A percentile compares a stretch with the other conserved stretches of the same genome.
phyloP scores from a whole-genome alignment of 768 basidiomycete species.

The Trametes gibbosa region DNA sequence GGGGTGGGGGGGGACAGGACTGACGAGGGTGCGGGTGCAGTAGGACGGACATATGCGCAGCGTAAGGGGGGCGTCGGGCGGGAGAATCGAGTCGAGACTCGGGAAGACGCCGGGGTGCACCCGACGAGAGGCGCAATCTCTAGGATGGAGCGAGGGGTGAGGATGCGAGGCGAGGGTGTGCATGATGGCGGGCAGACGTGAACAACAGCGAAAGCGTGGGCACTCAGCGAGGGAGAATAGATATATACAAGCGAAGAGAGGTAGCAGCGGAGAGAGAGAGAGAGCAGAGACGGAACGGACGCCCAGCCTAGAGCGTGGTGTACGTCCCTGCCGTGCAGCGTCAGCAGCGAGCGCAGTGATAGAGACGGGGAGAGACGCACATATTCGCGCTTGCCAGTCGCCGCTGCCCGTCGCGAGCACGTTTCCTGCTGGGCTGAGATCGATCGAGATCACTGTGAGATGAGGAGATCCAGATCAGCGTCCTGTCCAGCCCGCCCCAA shows the following conservation, averaged over 20 bases:
- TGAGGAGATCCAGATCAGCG: background rate
- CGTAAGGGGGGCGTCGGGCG: background rate
- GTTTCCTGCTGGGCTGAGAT: slow-evolving; percentile 59
- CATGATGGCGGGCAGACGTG: background rate
- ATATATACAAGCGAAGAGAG: background rate
- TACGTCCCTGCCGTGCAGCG: slow-evolving; percentile 5
- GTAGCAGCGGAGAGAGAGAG: background rate
- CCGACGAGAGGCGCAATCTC: background rate
- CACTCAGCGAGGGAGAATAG: background rate
- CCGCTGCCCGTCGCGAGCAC: slow-evolving; percentile 69
- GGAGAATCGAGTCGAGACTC: background rate
- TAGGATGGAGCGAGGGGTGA: background rate
- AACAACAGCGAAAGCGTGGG: slow-evolving; percentile 11
- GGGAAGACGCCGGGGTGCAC: no score
- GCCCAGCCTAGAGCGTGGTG: background rate
- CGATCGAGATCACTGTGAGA: slow-evolving; percentile 63
- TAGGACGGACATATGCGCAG: no score
- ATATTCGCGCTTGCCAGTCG: slow-evolving; percentile 71
- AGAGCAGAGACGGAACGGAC: background rate
- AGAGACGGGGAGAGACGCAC: slow-evolving; percentile 35
- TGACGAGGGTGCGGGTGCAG: no score
- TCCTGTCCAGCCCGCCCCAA: background rate
- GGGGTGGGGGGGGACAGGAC: background rate
- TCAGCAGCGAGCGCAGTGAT: background rate
- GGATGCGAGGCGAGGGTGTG: background rate